Percentiles rank a stretch among this genome's conserved stretches.
Conservation (phyloP, 2,329 filamentous ascomycete genomes). For the Penicillium freii region DNA sequence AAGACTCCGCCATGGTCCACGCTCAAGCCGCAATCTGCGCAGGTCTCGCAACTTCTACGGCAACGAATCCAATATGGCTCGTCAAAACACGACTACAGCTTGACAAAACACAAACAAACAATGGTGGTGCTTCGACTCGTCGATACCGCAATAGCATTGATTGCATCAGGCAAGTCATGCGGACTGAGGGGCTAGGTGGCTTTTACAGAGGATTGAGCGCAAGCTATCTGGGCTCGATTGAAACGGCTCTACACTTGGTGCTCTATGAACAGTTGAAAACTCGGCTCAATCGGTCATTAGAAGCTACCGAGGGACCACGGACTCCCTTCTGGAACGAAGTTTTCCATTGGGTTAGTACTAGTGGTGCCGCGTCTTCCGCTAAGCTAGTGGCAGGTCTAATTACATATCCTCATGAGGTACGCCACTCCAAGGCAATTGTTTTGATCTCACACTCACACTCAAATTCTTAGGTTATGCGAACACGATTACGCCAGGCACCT, state of each 20-base stretch:
- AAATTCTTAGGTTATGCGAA: slow-evolving; percentile 34
- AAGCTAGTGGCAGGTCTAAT: slow-evolving; percentile 36
- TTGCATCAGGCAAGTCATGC: slow-evolving; percentile 67
- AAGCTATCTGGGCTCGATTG: slow-evolving; percentile 47
- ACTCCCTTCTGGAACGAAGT: slow-evolving; percentile 27
- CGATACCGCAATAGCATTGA: slow-evolving; percentile 65
- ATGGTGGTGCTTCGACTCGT: slow-evolving; percentile 22
- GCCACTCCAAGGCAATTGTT: neutral
- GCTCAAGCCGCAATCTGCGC: slow-evolving; percentile 36
- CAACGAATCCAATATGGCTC: slow-evolving; percentile 43
- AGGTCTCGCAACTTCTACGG: slow-evolving; percentile 37
- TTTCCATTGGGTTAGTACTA: slow-evolving; percentile 31
- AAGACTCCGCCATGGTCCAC: slow-evolving; percentile 35
- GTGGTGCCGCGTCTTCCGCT: slow-evolving; percentile 35
- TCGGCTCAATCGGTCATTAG: slow-evolving; percentile 21
- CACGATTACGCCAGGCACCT: slow-evolving; percentile 37
- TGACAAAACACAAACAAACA: slow-evolving; percentile 35
- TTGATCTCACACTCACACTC: neutral
- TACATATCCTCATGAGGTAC: slow-evolving; percentile 39
- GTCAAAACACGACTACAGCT: slow-evolving; percentile 69
- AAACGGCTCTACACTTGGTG: slow-evolving; percentile 38
- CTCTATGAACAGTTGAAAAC: slow-evolving; percentile 39
- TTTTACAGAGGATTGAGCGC: slow-evolving; percentile 88
- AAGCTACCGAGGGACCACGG: slow-evolving; percentile 19
- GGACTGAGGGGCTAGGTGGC: slow-evolving; percentile 77